Conservation (phyloP, 306 rosid species). For the Dryas alaskensis region DNA sequence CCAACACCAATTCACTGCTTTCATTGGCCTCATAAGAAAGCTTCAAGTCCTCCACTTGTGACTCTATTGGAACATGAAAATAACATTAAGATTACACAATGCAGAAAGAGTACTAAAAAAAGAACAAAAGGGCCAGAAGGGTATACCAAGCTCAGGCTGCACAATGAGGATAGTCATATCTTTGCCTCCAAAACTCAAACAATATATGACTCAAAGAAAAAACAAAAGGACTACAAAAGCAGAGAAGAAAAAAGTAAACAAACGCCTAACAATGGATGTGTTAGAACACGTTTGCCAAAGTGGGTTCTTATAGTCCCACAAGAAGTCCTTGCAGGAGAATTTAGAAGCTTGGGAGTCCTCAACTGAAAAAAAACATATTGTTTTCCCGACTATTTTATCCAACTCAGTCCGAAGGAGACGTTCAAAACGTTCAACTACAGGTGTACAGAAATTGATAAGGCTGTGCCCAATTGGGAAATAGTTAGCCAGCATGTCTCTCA, state of each 20-base stretch:
- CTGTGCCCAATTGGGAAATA: neutral
- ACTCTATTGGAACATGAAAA: neutral
- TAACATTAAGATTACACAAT: neutral
- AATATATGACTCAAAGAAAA: neutral
- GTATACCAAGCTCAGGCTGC: constrained; percentile 46
- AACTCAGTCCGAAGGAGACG: constrained; percentile 12
- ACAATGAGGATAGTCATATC: constrained; percentile 57
- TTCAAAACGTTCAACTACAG: constrained; percentile 1
- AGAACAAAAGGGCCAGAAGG: neutral
- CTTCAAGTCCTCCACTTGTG: constrained; percentile 27
- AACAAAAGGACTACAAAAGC: neutral
- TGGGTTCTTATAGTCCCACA: constrained; percentile 31
- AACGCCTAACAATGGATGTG: neutral
- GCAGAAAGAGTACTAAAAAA: neutral
- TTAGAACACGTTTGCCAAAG: neutral
- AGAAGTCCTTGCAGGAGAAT: constrained; percentile 38
- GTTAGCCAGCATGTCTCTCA: no score
- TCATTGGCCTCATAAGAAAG: constrained; percentile 30
- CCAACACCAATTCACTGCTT: constrained; percentile 44
- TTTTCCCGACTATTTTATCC: constrained; percentile 1
- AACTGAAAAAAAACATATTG: constrained; percentile 21
- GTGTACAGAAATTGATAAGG: neutral
- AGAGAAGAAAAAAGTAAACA: neutral
- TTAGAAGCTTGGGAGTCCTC: constrained; percentile 44
- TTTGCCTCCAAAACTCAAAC: neutral